A percentile compares a stretch with the other conserved stretches of the same genome.
These are phyloP conservation scores for Cryptosporidium xiaoi DNA, from an alignment of 169 alveolate species.

Conservation along the genomic window DNA sequence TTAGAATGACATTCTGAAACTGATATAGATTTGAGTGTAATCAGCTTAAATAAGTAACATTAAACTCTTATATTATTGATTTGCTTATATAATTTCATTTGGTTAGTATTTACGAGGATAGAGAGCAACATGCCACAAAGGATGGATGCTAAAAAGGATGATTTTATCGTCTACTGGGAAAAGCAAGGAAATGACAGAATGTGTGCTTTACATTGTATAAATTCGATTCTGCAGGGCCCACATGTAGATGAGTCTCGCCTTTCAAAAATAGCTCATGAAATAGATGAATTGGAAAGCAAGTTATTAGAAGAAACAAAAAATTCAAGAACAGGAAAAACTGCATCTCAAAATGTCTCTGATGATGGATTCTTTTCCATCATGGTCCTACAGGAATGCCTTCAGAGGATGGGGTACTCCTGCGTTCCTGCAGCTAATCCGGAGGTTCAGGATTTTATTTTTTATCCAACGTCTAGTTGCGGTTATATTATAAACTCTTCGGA, in stretches of 20 bases:
- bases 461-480: conserved; percentile 81
- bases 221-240: conserved; percentile 88
- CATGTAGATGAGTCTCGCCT: conserved; percentile 79
- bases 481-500: conserved; percentile 83
- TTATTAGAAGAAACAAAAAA: conserved; percentile 21
- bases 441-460: conserved; percentile 52
- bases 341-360: conserved; percentile 81
- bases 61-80: too few species aligned
- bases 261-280: conserved; percentile 81
- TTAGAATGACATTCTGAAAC: too few species aligned
- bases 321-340: conserved; percentile 69
- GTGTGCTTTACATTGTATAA: conserved; percentile 90
- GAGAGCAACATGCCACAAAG: too few species aligned
- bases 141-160: not conserved
- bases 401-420: conserved; percentile 80
- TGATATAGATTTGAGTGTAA: too few species aligned
- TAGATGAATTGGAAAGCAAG: conserved; percentile 79
- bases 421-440: conserved; percentile 77
- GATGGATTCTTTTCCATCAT: conserved; percentile 83
- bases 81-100: too few species aligned
- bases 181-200: conserved; percentile 89
- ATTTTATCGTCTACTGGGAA: conserved; percentile 86
- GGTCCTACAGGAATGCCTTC: conserved; percentile 81
- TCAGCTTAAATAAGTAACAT: too few species aligned
- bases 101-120: too few species aligned